These are phyloP conservation scores for Themeda triandra DNA, from an alignment of 176 grass and related monocot genomes.

Conservation along the genomic window DNA sequence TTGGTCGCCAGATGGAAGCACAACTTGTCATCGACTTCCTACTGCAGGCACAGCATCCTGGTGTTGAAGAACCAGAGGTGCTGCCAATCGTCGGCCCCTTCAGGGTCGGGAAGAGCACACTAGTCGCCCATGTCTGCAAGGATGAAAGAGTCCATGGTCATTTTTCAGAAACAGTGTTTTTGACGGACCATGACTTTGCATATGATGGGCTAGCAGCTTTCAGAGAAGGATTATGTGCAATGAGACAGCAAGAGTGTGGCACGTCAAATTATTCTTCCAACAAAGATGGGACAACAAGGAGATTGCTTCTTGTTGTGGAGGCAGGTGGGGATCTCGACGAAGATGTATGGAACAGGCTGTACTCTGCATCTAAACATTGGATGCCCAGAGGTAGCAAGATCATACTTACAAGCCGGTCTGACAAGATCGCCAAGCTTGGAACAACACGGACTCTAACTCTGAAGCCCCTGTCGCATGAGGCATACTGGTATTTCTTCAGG, in stretches of 20 bases:
- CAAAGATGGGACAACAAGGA: background rate
- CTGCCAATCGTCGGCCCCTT: no score
- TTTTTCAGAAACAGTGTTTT: slow-evolving; percentile 8
- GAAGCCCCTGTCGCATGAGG: background rate
- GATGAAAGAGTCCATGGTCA: slow-evolving; percentile 6
- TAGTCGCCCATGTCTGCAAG: slow-evolving; percentile 16
- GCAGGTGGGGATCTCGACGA: background rate
- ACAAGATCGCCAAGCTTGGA: background rate
- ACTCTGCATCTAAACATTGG: background rate
- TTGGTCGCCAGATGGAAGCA: background rate
- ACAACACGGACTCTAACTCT: background rate
- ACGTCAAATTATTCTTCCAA: no score
- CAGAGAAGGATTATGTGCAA: background rate
- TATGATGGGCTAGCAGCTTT: background rate
- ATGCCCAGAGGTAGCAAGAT: background rate
- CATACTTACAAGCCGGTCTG: slow-evolving; percentile 4
- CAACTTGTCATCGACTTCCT: background rate
- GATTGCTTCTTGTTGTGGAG: slow-evolving; percentile 25
- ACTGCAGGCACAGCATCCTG: background rate
- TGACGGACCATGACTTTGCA: background rate
- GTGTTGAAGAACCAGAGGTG: no score
- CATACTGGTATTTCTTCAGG: slow-evolving; percentile 11
- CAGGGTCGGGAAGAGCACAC: slow-evolving; percentile 15
- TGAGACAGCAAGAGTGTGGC: background rate
- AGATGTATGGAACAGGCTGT: background rate